These are phyloP conservation scores for Trichoderma koningiopsis DNA, from an alignment of 2,329 filamentous ascomycete genomes.

Conservation along the genomic window DNA sequence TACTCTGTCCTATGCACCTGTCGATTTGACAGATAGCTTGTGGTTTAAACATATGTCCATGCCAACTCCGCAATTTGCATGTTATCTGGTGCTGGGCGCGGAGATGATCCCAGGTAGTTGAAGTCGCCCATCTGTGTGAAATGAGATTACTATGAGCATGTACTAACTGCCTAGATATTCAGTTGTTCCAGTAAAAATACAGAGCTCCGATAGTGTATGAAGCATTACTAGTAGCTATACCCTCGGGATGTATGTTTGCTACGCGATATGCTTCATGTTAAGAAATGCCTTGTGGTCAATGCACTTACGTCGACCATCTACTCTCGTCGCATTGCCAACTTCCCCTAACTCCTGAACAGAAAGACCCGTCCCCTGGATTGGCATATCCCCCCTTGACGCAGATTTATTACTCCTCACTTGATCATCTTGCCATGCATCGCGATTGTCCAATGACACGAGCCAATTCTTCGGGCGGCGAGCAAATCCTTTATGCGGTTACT, in stretches of 20 bases:
- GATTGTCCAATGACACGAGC: not conserved
- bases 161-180: not conserved
- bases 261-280: slow-evolving; percentile 2
- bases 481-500: slow-evolving; percentile 10
- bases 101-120: not conserved
- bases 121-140: not conserved
- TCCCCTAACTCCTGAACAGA: not conserved
- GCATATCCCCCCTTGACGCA: not conserved
- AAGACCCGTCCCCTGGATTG: not conserved
- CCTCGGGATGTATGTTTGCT: not conserved
- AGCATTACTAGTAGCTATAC: not conserved
- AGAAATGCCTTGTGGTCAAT: not conserved
- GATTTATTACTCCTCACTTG: not conserved
- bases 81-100: not conserved
- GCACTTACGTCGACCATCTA: not conserved
- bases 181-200: not conserved
- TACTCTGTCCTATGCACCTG: not conserved
- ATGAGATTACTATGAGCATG: not conserved
- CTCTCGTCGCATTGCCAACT: not conserved
- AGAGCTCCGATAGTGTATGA: not conserved
- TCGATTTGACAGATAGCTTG: not conserved
- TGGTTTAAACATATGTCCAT: not conserved
- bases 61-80: not conserved
- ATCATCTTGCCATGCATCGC: not conserved
- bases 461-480: not conserved